Evolutionary conservation across 2,329 filamentous ascomycete genomes (phyloP), one percentile per base, ranked within the genome.

Genomic region (Orbilia ellipsospora): DNA sequence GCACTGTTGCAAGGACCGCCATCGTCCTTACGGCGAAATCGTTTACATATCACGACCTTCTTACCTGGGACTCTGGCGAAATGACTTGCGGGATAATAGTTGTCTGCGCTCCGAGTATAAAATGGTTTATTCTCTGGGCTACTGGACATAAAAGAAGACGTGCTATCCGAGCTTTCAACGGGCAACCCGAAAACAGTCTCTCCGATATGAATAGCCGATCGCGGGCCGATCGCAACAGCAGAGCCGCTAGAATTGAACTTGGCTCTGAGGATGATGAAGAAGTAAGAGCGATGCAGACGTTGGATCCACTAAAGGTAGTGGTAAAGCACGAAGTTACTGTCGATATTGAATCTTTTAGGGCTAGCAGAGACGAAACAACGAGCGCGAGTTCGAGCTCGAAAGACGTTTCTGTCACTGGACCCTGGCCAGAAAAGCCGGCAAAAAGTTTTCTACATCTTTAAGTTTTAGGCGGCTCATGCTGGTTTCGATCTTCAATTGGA

Each of bases 31-130:
- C 66, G 10, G 73, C 73, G 1, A 56, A 72, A 50, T 66, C 73
- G 3, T 77, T 70, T 18, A 77, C 73, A 12, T 77, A 72, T 23
- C 65, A 77, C 55, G 55, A 62, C 23, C 67, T 77, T 23, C 73
- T 77, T 8, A 61, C 67, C 12, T 77, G 73, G 73, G 73, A 77
- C 13, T 77, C 73, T 5, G 73, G 73, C 7, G 73, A 77, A 52
- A 77, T 77, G 18, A 77, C 73, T 4, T 68, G 63, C 31, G 73
- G 73, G 3, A 18, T 77, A 2, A 63, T 77, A 18, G 73, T 77
- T 13, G 65, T 70, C n/a, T 77, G 73, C 26, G 73, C 66, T 12
- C 73, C 73, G 2, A 77, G 73, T 51, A 72, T 77, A 0, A 77
- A 77, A 55, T 77, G 67, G 66, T 26, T 77, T 13, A 66, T 70